These are phyloP conservation scores for Leptographium galeiforme DNA, from an alignment of 2,329 filamentous ascomycete species.

Conservation along the genomic window DNA sequence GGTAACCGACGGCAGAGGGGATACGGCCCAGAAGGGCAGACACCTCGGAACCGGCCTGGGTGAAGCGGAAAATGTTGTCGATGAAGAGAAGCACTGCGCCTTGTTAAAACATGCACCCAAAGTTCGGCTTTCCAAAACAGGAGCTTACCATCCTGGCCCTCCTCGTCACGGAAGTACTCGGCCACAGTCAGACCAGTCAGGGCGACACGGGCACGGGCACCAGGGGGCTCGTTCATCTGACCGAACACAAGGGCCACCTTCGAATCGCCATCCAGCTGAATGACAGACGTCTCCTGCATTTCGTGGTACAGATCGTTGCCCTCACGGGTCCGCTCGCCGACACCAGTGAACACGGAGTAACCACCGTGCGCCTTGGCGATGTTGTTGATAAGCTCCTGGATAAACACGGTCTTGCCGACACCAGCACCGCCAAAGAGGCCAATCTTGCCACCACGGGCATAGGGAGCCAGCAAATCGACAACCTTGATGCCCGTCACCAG, in stretches of 20 bases:
- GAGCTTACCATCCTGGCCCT: constrained; percentile 71
- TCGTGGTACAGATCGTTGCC: constrained; percentile 99
- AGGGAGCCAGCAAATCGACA: constrained; percentile 95
- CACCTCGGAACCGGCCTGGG: constrained; percentile 99
- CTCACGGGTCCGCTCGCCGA: constrained; percentile 99
- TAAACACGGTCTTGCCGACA: constrained; percentile 99
- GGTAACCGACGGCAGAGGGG: constrained; percentile 99
- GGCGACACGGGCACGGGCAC: constrained; percentile 98
- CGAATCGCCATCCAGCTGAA: constrained; percentile 97
- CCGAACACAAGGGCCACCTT: constrained; percentile 99
- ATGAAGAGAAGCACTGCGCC: constrained; percentile 85
- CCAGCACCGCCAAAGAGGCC: constrained; percentile 99
- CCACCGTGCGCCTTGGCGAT: constrained; percentile 99
- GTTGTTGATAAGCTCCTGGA: constrained; percentile 99
- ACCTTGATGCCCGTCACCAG: constrained; percentile 99
- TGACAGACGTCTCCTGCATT: constrained; percentile 99
- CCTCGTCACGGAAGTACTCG: constrained; percentile 66
- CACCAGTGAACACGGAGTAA: constrained; percentile 99
- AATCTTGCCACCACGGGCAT: constrained; percentile 99
- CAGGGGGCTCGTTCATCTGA: constrained; percentile 99
- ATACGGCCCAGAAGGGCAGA: constrained; percentile 99
- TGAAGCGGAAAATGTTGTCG: constrained; percentile 99
- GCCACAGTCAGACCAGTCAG: constrained; percentile 75
- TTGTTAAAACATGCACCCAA: background rate
- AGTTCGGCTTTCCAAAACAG: background rate